These are phyloP conservation scores for Catunica adiposa DNA, from an alignment of 2,329 filamentous ascomycete species.

Conservation along the genomic window DNA sequence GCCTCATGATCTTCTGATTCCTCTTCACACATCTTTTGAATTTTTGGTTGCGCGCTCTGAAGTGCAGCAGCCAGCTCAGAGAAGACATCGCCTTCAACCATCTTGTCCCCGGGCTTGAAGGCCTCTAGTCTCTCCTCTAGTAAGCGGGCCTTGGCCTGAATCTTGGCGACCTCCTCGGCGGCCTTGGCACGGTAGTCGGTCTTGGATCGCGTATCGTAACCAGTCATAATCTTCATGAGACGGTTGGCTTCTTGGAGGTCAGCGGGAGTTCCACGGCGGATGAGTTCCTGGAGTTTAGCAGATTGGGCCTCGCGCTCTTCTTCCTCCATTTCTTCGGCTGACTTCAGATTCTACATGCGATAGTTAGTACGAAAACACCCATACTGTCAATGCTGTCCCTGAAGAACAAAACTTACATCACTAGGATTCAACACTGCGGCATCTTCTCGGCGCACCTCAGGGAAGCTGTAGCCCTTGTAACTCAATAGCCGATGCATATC, in stretches of 20 bases:
- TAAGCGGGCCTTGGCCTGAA: conserved; percentile 86
- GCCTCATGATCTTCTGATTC: conserved; percentile 94
- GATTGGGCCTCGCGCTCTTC: conserved; percentile 90
- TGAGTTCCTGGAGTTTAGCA: conserved; percentile 94
- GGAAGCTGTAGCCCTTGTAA: conserved; percentile 95
- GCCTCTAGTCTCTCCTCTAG: conserved; percentile 84
- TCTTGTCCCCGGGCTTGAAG: conserved; percentile 64
- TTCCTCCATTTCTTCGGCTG: conserved; percentile 95
- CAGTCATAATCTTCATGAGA: conserved; percentile 98
- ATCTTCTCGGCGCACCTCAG: conserved; percentile 81
- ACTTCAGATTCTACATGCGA: conserved; percentile 62
- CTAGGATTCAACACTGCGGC: conserved; percentile 92
- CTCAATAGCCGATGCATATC: conserved; percentile 94
- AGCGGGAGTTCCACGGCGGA: conserved; percentile 76
- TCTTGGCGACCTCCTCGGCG: conserved; percentile 82
- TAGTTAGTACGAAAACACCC: background rate
- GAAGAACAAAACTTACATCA: conserved; percentile 49
- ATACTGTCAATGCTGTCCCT: background rate
- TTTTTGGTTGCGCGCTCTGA: conserved; percentile 91
- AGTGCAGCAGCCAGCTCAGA: conserved; percentile 79
- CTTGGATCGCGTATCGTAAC: conserved; percentile 87
- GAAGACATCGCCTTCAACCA: conserved; percentile 51
- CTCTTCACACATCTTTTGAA: conserved; percentile 98
- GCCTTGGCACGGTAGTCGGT: conserved; percentile 97
- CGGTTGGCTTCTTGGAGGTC: conserved; percentile 94